A percentile compares a stretch with the other conserved stretches of the same genome.
Conservation (phyloP, 768 basidiomycete species). For the Phallus indusiatus region DNA sequence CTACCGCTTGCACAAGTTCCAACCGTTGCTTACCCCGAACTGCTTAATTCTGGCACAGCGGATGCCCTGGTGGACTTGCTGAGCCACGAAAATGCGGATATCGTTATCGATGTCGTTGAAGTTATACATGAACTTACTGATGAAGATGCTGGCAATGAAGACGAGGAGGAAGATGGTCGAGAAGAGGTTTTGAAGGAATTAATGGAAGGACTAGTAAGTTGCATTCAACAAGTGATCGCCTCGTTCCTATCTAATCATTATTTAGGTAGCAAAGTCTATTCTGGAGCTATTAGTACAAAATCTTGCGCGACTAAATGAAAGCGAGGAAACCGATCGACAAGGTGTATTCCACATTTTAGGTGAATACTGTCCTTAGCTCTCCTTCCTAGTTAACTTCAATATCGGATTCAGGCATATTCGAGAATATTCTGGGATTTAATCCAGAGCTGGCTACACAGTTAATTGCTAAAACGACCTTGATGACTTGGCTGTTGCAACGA, state of each 20-base stretch:
- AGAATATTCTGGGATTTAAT: conserved; percentile 83
- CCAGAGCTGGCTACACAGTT: conserved; percentile 64
- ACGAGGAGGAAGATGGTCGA: conserved; percentile 49
- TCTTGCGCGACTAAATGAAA: conserved; percentile 77
- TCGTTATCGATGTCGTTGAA: conserved; percentile 92
- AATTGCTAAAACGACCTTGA: conserved; percentile 61
- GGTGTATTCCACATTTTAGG: conserved; percentile 93
- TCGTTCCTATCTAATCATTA: conserved; percentile 8
- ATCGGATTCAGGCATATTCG: conserved; percentile 62
- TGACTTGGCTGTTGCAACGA: conserved; percentile 73
- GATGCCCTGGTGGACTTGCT: conserved; percentile 72
- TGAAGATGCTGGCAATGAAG: conserved; percentile 84
- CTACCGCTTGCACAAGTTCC: conserved; percentile 86
- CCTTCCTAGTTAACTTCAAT: background rate
- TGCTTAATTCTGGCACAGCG: conserved; percentile 68
- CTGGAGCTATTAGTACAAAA: conserved; percentile 88
- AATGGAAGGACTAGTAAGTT: conserved; percentile 62
- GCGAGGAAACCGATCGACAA: conserved; percentile 82
- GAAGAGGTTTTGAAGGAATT: conserved; percentile 67
- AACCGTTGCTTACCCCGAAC: conserved; percentile 77
- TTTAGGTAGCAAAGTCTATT: conserved; percentile 71
- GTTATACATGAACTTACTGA: conserved; percentile 92
- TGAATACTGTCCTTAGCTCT: conserved; percentile 19
- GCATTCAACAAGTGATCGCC: background rate
- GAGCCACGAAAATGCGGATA: conserved; percentile 94